Conservation (phyloP, 768 basidiomycete genomes). For the Baorangia bicolor region DNA sequence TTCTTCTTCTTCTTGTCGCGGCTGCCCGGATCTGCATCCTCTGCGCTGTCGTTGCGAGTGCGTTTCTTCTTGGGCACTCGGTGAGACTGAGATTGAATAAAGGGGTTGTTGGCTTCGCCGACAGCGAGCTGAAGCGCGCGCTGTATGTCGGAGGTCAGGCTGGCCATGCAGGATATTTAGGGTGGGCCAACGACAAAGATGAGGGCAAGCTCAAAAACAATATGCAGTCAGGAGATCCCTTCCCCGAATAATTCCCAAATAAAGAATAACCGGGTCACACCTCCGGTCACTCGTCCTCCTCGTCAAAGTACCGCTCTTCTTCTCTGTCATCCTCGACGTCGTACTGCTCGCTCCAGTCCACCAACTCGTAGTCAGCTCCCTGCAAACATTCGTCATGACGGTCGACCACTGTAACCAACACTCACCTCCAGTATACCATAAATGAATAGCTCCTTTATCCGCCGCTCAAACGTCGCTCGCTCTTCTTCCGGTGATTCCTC, state of each 20-base stretch:
- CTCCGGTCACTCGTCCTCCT: constrained; percentile 47
- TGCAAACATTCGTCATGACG: constrained; percentile 30
- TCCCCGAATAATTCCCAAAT: constrained; percentile 21
- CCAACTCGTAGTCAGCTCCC: constrained; percentile 66
- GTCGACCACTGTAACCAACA: background rate
- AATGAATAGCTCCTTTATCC: constrained; percentile 67
- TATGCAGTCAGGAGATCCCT: background rate
- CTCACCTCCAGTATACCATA: constrained; percentile 74
- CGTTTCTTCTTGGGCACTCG: constrained; percentile 38
- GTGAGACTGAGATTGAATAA: constrained; percentile 25
- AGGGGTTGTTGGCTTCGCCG: constrained; percentile 44
- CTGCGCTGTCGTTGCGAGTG: constrained; percentile 12
- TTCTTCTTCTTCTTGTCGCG: constrained; percentile 38
- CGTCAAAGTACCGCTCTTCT: constrained; percentile 75
- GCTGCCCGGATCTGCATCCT: constrained; percentile 13
- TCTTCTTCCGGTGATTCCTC: constrained; percentile 51
- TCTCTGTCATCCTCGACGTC: constrained; percentile 60
- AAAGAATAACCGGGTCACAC: background rate
- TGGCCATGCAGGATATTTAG: constrained; percentile 37
- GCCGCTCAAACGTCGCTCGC: constrained; percentile 53
- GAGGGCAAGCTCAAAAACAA: constrained; percentile 39
- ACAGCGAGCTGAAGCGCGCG: constrained; percentile 51
- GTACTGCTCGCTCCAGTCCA: constrained; percentile 76
- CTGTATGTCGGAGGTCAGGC: constrained; percentile 45
- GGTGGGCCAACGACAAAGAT: constrained; percentile 39